Conservation (phyloP, 352 stramenopile genomes). For the Phytophthora colocasiae region DNA sequence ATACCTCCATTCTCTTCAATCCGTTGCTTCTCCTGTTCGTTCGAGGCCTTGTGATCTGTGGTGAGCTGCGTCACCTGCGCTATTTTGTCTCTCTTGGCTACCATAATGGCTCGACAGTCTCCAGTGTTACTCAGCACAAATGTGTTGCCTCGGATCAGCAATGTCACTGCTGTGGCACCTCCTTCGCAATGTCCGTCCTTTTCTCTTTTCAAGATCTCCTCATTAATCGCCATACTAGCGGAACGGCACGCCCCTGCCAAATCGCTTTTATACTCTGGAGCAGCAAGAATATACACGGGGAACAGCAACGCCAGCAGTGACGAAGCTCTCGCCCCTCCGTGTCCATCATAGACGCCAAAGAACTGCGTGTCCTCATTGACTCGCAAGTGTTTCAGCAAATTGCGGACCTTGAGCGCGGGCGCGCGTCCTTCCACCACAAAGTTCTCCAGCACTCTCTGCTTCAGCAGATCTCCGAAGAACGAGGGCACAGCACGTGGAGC, state of each 20-base stretch:
- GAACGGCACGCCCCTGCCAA: conserved; percentile 46
- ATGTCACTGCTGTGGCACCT: conserved; percentile 66
- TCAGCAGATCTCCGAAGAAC: conserved; percentile 44
- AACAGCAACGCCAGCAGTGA: conserved; percentile 71
- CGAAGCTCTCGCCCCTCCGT: conserved; percentile 68
- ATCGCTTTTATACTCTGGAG: conserved; percentile 53
- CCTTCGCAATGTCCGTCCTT: conserved; percentile 55
- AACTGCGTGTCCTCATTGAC: conserved; percentile 56
- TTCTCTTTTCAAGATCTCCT: conserved; percentile 70
- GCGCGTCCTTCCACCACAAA: conserved; percentile 51
- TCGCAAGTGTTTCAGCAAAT: conserved; percentile 37
- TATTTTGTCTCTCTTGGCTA: conserved; percentile 41
- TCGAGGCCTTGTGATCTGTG: conserved; percentile 81
- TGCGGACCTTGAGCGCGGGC: conserved; percentile 47
- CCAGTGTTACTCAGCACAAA: conserved; percentile 79
- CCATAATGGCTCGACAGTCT: conserved; percentile 76
- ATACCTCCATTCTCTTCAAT: conserved; percentile 77
- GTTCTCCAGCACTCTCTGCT: conserved; percentile 49
- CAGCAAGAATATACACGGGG: conserved; percentile 71
- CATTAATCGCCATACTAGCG: conserved; percentile 68
- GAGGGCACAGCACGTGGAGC: conserved; percentile 29
- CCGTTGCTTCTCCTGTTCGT: conserved; percentile 65
- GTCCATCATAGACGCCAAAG: conserved; percentile 82
- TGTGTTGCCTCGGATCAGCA: conserved; percentile 59
- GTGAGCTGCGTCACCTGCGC: conserved; percentile 54